Base-by-base conservation (phyloP, 2,329 filamentous ascomycete species). In the Furcasterigmium furcatum region DNA sequence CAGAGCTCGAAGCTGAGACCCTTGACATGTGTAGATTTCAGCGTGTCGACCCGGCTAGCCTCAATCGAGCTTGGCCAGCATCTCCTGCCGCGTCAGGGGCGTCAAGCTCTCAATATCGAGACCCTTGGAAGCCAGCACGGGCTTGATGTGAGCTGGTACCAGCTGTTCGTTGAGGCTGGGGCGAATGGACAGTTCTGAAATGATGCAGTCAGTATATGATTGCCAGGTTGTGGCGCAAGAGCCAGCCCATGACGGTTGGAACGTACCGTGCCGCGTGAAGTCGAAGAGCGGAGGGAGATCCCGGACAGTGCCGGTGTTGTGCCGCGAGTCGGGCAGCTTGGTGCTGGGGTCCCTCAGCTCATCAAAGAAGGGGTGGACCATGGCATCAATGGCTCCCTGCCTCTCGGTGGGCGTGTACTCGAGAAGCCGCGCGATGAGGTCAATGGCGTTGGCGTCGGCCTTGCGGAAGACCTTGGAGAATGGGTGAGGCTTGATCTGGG, bases 381-480 rank as follows among this genome's bases (percentile, higher is more conserved):
- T 96, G 43, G 94, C 94, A 61, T 97, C 90, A 52, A 99, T 84
- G 19, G 94, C 91, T 7, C 90, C 89, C 54, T 96, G 79, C 58
- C 94, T 88, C 73, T 97, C 91, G 1, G 94, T 97, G 9, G 94
- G 94, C 1, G 94, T 99, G 71, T 99, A 99, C 72, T 99, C 94
- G 47, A 99, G 78, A 46, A 99, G 76, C 52, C 87, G 86, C 44
- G 91, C 94, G 65, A 99, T 97, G 58, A 99, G 76, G 62, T 97
- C 91, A 60, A 99, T 95, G 32, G 94, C 92, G 60, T 90, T 91
- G 25, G 84, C 79, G 56, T 96, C 90, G 46, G 94, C 94, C 80
- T 95, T 96, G 57, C 94, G 86, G 81, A 99, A 97, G 46, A 99
- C 94, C 81, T 97, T 97, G 74, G 88, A 95, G 78, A 99, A 99